Evolutionary conservation across 2,329 filamentous ascomycete genomes (phyloP).

Genomic region (Phialemoniopsis sp.): DNA sequence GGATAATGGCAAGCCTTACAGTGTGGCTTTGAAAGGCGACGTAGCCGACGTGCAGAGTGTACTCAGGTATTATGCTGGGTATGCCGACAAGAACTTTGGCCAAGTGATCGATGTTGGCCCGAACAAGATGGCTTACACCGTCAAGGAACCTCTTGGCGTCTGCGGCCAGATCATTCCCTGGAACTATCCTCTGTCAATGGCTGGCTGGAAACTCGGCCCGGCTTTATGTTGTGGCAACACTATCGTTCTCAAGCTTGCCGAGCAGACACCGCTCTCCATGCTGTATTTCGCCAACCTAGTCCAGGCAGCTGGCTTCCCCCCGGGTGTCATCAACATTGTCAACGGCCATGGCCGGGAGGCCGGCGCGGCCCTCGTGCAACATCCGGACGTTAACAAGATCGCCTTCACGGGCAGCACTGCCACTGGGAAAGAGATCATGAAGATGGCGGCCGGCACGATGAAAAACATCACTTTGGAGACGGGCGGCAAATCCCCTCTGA

Average conservation of each 20-base stretch:
- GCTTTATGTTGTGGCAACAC: constrained; percentile 62
- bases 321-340: constrained; percentile 70
- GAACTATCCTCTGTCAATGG: constrained; percentile 77
- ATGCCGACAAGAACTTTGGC: constrained; percentile 74
- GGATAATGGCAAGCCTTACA: constrained; percentile 78
- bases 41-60: constrained; percentile 43
- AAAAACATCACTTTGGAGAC: constrained; percentile 60
- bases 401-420: constrained; percentile 69
- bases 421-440: constrained; percentile 69
- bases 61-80: constrained; percentile 74
- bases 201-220: constrained; percentile 73
- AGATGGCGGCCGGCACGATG: constrained; percentile 57
- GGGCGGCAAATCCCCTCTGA: constrained; percentile 57
- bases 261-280: constrained; percentile 61
- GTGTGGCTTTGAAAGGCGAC: constrained; percentile 60
- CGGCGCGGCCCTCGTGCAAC: constrained; percentile 60
- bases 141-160: constrained; percentile 74
- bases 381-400: constrained; percentile 64
- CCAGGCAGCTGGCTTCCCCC: constrained; percentile 70
- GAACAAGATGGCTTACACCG: constrained; percentile 70
- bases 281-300: constrained; percentile 61
- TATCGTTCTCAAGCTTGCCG: constrained; percentile 59
- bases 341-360: constrained; percentile 64
- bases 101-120: constrained; percentile 71
- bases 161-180: constrained; percentile 75